These are phyloP conservation scores for Cutaneotrichosporon sp. DNA, from an alignment of 1,284 basidiomycete species.

Conservation along the genomic window DNA sequence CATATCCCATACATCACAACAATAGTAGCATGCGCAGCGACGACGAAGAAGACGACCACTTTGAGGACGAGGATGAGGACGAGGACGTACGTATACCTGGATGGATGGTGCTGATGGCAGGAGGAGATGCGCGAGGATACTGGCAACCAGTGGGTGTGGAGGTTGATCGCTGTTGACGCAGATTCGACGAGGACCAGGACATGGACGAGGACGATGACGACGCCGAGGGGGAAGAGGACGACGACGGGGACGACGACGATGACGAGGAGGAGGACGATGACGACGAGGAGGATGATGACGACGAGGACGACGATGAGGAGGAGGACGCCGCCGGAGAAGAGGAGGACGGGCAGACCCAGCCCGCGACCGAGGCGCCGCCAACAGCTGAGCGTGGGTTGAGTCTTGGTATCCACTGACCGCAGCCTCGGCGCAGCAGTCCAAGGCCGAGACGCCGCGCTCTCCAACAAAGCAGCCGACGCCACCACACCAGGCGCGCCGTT, in stretches of 20 bases:
- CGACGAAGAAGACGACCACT: conserved; percentile 43
- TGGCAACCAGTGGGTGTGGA: conserved; percentile 27
- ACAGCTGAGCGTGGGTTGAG: not conserved
- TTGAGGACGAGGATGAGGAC: conserved; percentile 26
- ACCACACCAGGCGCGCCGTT: conserved; percentile 42
- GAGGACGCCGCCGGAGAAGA: conserved; percentile 33
- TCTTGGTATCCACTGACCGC: not conserved
- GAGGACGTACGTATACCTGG: conserved; percentile 16
- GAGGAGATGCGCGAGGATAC: conserved; percentile 30
- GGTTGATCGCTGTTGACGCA: conserved; percentile 1
- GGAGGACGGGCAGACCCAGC: conserved; percentile 30
- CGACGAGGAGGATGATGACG: conserved; percentile 30
- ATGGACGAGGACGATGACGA: conserved; percentile 9
- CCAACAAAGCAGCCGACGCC: conserved; percentile 11
- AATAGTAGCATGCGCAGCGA: conserved; percentile 36
- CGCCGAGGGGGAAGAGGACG: conserved; percentile 17
- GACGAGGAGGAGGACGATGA: conserved; percentile 25
- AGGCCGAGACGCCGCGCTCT: not conserved
- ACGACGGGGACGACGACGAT: conserved; percentile 23
- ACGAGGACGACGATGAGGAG: conserved; percentile 33
- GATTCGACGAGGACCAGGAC: conserved; percentile 20
- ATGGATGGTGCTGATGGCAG: conserved; percentile 17
- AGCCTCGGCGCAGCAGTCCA: conserved; percentile 6
- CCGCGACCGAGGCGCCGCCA: not conserved
- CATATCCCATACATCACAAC: conserved; percentile 3